Conservation (phyloP, 139 green algal species). For the Coelastrella sp. region DNA sequence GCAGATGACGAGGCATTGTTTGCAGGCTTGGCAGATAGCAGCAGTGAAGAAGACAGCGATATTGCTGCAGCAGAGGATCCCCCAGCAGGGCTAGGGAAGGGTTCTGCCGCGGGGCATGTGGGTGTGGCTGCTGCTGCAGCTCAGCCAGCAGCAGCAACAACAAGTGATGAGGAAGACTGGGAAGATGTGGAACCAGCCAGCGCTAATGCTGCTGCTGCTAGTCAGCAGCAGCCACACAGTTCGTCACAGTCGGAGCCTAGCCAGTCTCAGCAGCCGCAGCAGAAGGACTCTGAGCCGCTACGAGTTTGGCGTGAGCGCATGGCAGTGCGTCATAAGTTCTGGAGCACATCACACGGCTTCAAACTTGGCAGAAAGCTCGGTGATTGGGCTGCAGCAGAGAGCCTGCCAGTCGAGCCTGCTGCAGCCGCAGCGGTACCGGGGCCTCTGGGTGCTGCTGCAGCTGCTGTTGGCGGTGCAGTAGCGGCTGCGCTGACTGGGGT, state of each 20-base stretch:
- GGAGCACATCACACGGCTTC: slow-evolving; percentile 89
- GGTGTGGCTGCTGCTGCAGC: background rate
- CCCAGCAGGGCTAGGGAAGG: no score
- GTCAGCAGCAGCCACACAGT: slow-evolving; percentile 33
- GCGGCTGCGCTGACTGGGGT: slow-evolving; percentile 20
- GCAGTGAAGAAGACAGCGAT: slow-evolving; percentile 25
- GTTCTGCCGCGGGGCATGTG: background rate
- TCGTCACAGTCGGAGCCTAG: no score
- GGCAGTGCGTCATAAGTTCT: slow-evolving; percentile 82
- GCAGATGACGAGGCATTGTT: slow-evolving; percentile 11
- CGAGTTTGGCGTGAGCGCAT: slow-evolving; percentile 78
- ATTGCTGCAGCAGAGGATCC: background rate
- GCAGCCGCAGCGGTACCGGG: background rate
- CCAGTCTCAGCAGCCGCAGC: background rate
- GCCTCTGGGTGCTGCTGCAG: background rate
- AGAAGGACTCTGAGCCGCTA: background rate
- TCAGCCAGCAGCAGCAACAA: background rate
- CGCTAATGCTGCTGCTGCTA: background rate
- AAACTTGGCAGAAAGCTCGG: slow-evolving; percentile 88
- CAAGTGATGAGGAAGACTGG: slow-evolving; percentile 28
- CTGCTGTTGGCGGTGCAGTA: slow-evolving; percentile 43
- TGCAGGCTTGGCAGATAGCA: slow-evolving; percentile 18
- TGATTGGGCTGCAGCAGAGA: slow-evolving; percentile 75
- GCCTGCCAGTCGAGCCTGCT: background rate
- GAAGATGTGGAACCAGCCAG: slow-evolving; percentile 34